These are phyloP conservation scores for Wickerhamiella sorbophila DNA, from an alignment of 805 yeast species.

Conservation along the genomic window DNA sequence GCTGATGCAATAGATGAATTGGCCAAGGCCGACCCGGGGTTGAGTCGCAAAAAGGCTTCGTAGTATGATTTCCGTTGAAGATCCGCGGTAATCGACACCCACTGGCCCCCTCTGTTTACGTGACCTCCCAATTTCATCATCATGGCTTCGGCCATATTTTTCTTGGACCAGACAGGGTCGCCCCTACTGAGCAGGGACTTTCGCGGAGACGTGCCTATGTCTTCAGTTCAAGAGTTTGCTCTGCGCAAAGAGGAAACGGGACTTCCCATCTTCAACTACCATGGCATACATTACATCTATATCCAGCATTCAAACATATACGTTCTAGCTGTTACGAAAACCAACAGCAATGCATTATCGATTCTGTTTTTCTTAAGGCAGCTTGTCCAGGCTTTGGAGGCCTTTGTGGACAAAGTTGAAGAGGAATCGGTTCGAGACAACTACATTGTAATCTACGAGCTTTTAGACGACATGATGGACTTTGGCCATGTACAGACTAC, in stretches of 20 bases:
- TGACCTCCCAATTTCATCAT: no score
- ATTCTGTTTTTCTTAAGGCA: slow-evolving; percentile 41
- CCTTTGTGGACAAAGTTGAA: slow-evolving; percentile 36
- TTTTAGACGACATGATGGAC: slow-evolving; percentile 83
- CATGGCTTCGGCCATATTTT: slow-evolving; percentile 58
- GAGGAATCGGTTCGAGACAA: slow-evolving; percentile 57
- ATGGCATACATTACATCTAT: slow-evolving; percentile 44
- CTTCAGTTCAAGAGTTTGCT: slow-evolving; percentile 50
- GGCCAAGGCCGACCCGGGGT: neutral
- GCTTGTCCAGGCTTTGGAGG: slow-evolving; percentile 31
- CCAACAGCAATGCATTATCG: slow-evolving; percentile 37
- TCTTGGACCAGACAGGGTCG: slow-evolving; percentile 53
- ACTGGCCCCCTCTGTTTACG: no score
- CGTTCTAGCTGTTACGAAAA: slow-evolving; percentile 23
- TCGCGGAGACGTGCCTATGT: slow-evolving; percentile 50
- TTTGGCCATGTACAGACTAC: slow-evolving; percentile 78
- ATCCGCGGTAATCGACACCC: no score
- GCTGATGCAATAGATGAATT: slow-evolving; percentile 10
- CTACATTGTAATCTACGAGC: slow-evolving; percentile 57
- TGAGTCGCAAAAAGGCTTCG: neutral
- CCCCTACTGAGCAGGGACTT: slow-evolving; percentile 57
- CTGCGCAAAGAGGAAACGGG: slow-evolving; percentile 31
- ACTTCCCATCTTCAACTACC: slow-evolving; percentile 33
- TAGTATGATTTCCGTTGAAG: no score
- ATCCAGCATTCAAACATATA: slow-evolving; percentile 37